phyloP scores from a whole-genome alignment of 768 basidiomycete species.

The Omphalotus guepiniiformis region DNA sequence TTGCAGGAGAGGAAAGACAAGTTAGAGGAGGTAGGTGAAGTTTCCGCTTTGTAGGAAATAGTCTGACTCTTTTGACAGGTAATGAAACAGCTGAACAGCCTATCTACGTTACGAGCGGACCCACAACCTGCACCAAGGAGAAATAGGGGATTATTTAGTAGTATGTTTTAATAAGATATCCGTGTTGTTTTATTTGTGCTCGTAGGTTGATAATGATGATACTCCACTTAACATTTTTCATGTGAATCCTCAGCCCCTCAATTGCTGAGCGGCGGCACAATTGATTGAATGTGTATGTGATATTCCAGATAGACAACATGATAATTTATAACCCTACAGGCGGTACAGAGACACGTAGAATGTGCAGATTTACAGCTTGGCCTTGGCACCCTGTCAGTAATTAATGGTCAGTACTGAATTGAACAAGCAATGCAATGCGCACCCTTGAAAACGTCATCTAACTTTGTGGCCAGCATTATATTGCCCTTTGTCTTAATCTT shows the following conservation, averaged over 20 bases:
- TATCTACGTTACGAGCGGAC: slow-evolving; percentile 86
- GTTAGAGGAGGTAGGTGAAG: slow-evolving; percentile 71
- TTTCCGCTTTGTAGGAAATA: neutral
- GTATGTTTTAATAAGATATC: slow-evolving; percentile 71
- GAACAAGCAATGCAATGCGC: neutral
- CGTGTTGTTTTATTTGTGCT: no score
- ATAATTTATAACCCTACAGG: no score
- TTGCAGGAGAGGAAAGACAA: slow-evolving; percentile 97
- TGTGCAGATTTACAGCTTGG: slow-evolving; percentile 46
- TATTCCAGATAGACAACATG: no score
- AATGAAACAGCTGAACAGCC: slow-evolving; percentile 91
- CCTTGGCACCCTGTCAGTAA: slow-evolving; percentile 32
- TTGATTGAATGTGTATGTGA: no score
- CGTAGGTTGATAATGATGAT: no score
- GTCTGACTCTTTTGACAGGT: slow-evolving; percentile 43
- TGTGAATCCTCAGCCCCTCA: no score
- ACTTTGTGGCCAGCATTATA: slow-evolving; percentile 92
- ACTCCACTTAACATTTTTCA: no score
- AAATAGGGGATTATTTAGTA: slow-evolving; percentile 75
- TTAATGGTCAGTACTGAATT: neutral
- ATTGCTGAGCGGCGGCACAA: no score
- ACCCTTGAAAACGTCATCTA: slow-evolving; percentile 77
- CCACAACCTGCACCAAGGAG: slow-evolving; percentile 69
- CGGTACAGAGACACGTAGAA: no score
- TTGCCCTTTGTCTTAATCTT: slow-evolving; percentile 90